Conservation (phyloP, 352 stramenopile genomes). For the Phytophthora kernoviae region DNA sequence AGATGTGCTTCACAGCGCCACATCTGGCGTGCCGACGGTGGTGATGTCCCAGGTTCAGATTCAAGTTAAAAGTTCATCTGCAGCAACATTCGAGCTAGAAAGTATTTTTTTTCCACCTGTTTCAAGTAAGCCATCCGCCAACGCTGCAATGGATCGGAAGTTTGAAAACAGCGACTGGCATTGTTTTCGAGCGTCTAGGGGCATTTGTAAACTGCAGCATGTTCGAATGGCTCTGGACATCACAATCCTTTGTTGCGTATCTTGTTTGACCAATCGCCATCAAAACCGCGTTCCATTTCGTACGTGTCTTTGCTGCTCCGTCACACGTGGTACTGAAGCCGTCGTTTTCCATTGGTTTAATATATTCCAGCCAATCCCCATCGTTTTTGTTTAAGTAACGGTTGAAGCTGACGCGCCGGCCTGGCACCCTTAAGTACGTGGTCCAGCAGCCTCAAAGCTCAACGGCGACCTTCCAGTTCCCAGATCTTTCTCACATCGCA, state of each 20-base stretch:
- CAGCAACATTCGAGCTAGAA: neutral
- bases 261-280: neutral
- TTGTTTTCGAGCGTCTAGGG: neutral
- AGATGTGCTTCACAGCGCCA: neutral
- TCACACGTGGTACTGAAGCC: neutral
- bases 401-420: neutral
- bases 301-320: constrained; percentile 1
- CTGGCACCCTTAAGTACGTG: neutral
- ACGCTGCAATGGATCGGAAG: neutral
- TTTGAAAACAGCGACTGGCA: too few species aligned
- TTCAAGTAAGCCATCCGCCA: neutral
- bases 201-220: neutral
- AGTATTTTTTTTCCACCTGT: too few species aligned
- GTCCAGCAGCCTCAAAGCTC: neutral
- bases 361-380: neutral
- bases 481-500: constrained; percentile 46
- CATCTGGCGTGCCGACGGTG: constrained; percentile 2
- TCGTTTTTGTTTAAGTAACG: neutral
- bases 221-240: too few species aligned
- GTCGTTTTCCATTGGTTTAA: neutral
- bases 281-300: neutral
- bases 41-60: neutral
- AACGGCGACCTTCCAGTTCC: constrained; percentile 13
- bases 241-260: neutral
- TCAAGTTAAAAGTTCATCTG: neutral